A percentile compares a stretch with the other conserved stretches of the same genome.
Conservation (phyloP, 495 filamentous ascomycete genomes). For the Penicillium cinerascens region DNA sequence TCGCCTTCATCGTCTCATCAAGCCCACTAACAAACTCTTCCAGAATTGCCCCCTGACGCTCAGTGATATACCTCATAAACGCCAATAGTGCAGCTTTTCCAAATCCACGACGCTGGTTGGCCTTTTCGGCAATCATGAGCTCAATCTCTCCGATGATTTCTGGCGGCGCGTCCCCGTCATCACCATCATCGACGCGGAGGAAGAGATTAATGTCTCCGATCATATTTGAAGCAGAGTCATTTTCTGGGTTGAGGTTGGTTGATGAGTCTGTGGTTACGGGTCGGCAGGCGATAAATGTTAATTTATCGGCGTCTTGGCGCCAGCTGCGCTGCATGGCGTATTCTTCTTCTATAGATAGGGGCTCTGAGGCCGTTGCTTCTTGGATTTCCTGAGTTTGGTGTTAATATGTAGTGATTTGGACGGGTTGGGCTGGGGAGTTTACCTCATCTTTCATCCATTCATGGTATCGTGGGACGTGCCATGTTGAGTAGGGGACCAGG, state of each 20-base stretch:
- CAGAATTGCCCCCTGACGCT: slow-evolving; percentile 49
- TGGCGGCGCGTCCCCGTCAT: slow-evolving; percentile 36
- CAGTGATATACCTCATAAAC: slow-evolving; percentile 63
- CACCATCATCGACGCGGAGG: slow-evolving; percentile 52
- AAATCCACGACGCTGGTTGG: slow-evolving; percentile 57
- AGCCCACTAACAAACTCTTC: slow-evolving; percentile 50
- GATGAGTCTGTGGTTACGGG: slow-evolving; percentile 13
- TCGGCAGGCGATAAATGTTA: slow-evolving; percentile 45
- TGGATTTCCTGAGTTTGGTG: slow-evolving; percentile 61
- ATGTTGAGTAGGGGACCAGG: slow-evolving; percentile 77
- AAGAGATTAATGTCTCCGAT: slow-evolving; percentile 88
- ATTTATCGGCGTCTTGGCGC: slow-evolving; percentile 63
- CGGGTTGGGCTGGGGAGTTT: slow-evolving; percentile 11
- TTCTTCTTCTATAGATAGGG: slow-evolving; percentile 72
- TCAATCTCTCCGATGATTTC: slow-evolving; percentile 70
- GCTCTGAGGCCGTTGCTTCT: slow-evolving; percentile 79
- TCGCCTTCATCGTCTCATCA: slow-evolving; percentile 13
- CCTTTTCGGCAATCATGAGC: slow-evolving; percentile 74
- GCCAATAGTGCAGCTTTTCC: slow-evolving; percentile 62
- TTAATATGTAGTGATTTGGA: not conserved
- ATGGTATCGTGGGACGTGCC: slow-evolving; percentile 80
- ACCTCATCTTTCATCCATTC: slow-evolving; percentile 90
- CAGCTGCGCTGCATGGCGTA: slow-evolving; percentile 81
- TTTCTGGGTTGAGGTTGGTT: slow-evolving; percentile 24
- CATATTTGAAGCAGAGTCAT: slow-evolving; percentile 60